Base-by-base conservation (phyloP, 805 yeast species). In the Ogataea siamensis region DNA sequence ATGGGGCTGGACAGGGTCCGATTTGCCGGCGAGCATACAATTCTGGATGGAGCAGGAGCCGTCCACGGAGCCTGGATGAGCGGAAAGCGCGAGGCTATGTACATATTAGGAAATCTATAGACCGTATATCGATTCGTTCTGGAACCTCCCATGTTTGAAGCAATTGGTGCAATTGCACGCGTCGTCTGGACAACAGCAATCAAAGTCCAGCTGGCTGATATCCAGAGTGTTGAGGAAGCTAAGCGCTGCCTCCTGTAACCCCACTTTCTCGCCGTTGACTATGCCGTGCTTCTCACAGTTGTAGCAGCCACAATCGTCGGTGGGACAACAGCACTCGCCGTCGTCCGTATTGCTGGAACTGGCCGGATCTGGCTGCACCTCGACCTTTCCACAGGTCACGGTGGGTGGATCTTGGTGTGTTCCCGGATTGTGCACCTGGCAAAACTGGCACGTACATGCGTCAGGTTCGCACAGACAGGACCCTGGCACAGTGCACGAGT, bases 21-120 rank as follows among this genome's bases (percentile, higher is more conserved):
- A 28, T 88, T 88, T 67, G 96, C 96, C 0, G 96, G 96, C 6
- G 96, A 88, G 55, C 96, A 88, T 57, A 83, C 96, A 0, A 76
- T 79, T 15, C 63, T 76, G 49, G 95, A 87, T 48, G 96, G 95
- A 6, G 83, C 87, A 11, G 96, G 96, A 0, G 88, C 95, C 50
- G 93, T 83, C 5, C 94, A 88, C 56, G 96, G 95, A 0, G 96
- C 96, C 0, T 87, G 86, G 77, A 66, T 68, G 44, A 82, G 91
- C 52, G 96, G 65, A 2, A 42, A 37, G 16, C 45, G 63, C n/a
- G 64, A 60, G 40, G 58, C 63, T 1, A 31, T 42, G n/a, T 31
- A 44, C 27, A 40, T 60, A 11, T 23, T 60, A 12, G 37, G 39
- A 3, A 47, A 45, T 28, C 18, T 53, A 13, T 57, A 58, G 9